Conservation (phyloP, 371 early-diverging fungal genomes). For the Syncephalastrum sp. region DNA sequence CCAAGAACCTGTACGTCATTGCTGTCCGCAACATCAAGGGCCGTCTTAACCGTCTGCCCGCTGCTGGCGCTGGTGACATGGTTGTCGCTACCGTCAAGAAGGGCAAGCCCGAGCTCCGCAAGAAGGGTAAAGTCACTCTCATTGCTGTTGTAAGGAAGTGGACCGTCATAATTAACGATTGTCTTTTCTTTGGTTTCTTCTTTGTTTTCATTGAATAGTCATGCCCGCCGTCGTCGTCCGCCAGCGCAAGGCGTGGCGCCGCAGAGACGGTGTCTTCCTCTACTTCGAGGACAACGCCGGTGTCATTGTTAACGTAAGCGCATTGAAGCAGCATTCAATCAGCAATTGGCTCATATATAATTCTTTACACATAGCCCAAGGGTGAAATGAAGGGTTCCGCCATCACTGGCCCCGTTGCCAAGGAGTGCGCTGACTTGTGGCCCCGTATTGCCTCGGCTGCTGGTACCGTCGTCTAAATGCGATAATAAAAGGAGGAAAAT, state of each 20-base stretch:
- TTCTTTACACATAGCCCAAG: constrained; percentile 79
- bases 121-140: constrained; percentile 76
- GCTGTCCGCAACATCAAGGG: constrained; percentile 97
- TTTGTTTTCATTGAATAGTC: constrained; percentile 50
- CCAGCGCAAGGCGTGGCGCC: constrained; percentile 99
- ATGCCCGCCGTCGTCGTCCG: constrained; percentile 98
- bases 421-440: constrained; percentile 99
- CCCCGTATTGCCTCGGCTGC: constrained; percentile 99
- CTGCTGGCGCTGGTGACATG: constrained; percentile 99
- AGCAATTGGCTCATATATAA: neutral
- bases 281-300: constrained; percentile 83
- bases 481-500: constrained; percentile 7
- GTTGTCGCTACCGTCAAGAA: constrained; percentile 99
- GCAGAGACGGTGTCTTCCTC: constrained; percentile 98
- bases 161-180: constrained; percentile 1
- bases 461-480: constrained; percentile 79
- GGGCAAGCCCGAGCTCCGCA: constrained; percentile 99
- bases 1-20: constrained; percentile 99
- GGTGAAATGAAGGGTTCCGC: constrained; percentile 99
- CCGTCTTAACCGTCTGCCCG: constrained; percentile 98
- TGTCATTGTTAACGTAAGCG: constrained; percentile 45
- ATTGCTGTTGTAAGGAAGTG: neutral
- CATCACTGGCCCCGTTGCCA: constrained; percentile 99
- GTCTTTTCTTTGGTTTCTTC: neutral
- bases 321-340: neutral